A percentile compares a stretch with the other conserved stretches of the same genome.
Evolutionary conservation across 2,329 filamentous ascomycete species (phyloP).

Genomic region (Diaporthe sp.): DNA sequence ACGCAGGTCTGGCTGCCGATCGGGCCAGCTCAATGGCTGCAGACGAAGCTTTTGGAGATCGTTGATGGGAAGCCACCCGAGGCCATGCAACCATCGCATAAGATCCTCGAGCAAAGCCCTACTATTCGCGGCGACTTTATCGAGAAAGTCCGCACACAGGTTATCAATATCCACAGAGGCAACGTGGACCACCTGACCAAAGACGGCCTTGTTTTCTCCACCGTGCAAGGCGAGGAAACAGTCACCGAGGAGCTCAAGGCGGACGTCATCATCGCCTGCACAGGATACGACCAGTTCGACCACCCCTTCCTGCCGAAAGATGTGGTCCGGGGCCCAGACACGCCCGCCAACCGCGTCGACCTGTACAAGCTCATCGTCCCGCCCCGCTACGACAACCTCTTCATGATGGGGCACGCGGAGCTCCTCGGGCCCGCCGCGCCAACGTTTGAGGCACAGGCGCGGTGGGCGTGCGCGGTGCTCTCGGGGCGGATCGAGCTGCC

Average conservation of each 20-base stretch:
- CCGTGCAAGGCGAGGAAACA: background rate
- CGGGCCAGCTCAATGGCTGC: constrained; percentile 47
- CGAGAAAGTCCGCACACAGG: constrained; percentile 50
- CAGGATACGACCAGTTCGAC: constrained; percentile 48
- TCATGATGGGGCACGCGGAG: constrained; percentile 51
- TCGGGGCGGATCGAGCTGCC: constrained; percentile 47
- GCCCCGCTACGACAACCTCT: constrained; percentile 50
- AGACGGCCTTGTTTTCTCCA: constrained; percentile 47
- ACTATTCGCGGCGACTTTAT: constrained; percentile 51
- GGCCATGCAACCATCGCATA: constrained; percentile 51
- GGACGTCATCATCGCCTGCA: constrained; percentile 52
- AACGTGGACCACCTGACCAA: constrained; percentile 49
- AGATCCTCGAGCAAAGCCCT: constrained; percentile 51
- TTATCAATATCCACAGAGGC: constrained; percentile 51
- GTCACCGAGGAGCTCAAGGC: constrained; percentile 48
- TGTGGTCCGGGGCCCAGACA: constrained; percentile 42
- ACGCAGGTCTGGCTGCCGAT: constrained; percentile 49
- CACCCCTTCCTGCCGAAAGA: constrained; percentile 49
- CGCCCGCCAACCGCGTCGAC: constrained; percentile 46
- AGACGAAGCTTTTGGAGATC: constrained; percentile 49
- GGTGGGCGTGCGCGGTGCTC: constrained; percentile 50
- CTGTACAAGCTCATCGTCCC: constrained; percentile 51
- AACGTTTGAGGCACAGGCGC: constrained; percentile 51
- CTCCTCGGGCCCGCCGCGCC: constrained; percentile 50
- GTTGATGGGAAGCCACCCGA: constrained; percentile 50